Evolutionary conservation across 805 yeast genomes (phyloP), one percentile per base, ranked within the genome.

Genomic region (Metschnikowia drakensbergensis): DNA sequence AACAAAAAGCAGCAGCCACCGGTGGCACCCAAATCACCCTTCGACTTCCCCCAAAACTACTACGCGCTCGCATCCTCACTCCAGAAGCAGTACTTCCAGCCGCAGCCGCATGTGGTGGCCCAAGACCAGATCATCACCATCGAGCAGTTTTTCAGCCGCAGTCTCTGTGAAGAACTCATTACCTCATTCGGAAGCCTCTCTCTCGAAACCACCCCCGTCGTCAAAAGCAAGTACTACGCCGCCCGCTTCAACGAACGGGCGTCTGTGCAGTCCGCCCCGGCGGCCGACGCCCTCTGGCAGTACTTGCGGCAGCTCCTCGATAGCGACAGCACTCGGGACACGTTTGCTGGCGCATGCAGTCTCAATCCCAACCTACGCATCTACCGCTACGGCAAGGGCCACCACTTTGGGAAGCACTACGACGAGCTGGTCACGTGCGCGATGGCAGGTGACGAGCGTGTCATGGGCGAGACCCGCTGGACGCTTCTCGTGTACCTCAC

Each of bases 321-420:
- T 7, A 62, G 67, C 7, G 69, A 65, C 1, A 56, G 52, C 6
- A 47, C 52, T 42, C 48, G 54, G 11, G 47, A 46, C 0, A 68
- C 62, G 8, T 77, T 80, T 55, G 23, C 44, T 0, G 45, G 45
- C 8, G 81, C 81, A 0, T 60, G 60, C 27, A 82, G 83, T 0
- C 67, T 82, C 39, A 81, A 81, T 50, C 79, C 83, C 1, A 80
- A 81, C 47, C 58, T 82, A 10, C 58, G 88, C 34, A 61, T 81
- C 4, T 82, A 82, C 58, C 55, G 86, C 41, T 82, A 82, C 58
- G 55, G 59, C 2, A 67, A 70, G 51, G 85, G 85, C 0, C 86
- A 82, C 50, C 79, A 73, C 57, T 82, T 82, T 54, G 82, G 78
- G 3, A 69, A 75, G 51, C 87, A 82, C 57, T 81, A 80, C 55